Evolutionary conservation across 2,329 filamentous ascomycete species (phyloP).

Genomic region (Biscogniauxia mediterranea): DNA sequence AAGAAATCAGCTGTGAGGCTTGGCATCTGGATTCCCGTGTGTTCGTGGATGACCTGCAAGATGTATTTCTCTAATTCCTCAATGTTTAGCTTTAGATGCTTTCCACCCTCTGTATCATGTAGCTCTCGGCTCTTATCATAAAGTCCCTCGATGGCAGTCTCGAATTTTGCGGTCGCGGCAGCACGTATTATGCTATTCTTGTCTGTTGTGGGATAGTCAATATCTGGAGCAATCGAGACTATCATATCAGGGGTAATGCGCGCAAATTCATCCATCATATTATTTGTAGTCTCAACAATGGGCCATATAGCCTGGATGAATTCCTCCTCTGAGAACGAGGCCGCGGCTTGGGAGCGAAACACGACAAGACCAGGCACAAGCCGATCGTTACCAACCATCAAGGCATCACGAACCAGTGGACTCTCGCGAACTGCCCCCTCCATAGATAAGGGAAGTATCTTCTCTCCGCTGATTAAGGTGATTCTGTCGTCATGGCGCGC

Average conservation of each 20-base stretch:
- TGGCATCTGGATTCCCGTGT: slow-evolving; percentile 34
- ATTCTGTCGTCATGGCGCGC: slow-evolving; percentile 38
- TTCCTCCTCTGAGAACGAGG: slow-evolving; percentile 29
- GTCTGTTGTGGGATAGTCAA: slow-evolving; percentile 41
- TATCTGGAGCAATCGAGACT: slow-evolving; percentile 30
- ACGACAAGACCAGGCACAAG: slow-evolving; percentile 33
- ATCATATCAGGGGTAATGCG: slow-evolving; percentile 43
- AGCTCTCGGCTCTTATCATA: slow-evolving; percentile 29
- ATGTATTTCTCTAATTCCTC: slow-evolving; percentile 35
- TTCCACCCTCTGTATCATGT: background rate
- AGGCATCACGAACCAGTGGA: slow-evolving; percentile 31
- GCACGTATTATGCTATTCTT: slow-evolving; percentile 46
- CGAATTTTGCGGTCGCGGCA: slow-evolving; percentile 38
- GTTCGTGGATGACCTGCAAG: slow-evolving; percentile 27
- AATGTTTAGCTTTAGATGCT: slow-evolving; percentile 20
- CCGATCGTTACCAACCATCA: slow-evolving; percentile 36
- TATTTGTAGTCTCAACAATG: slow-evolving; percentile 38
- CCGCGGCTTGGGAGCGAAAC: slow-evolving; percentile 28
- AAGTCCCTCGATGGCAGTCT: slow-evolving; percentile 26
- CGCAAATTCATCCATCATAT: slow-evolving; percentile 40
- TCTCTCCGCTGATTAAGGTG: slow-evolving; percentile 39
- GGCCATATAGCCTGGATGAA: slow-evolving; percentile 39
- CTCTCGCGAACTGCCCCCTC: slow-evolving; percentile 36
- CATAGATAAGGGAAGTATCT: slow-evolving; percentile 36
- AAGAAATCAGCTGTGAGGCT: slow-evolving; percentile 41